Evolutionary conservation across 176 grass and related monocot species (phyloP), one percentile per base, ranked within the genome.

Genomic region (Canna indica): DNA sequence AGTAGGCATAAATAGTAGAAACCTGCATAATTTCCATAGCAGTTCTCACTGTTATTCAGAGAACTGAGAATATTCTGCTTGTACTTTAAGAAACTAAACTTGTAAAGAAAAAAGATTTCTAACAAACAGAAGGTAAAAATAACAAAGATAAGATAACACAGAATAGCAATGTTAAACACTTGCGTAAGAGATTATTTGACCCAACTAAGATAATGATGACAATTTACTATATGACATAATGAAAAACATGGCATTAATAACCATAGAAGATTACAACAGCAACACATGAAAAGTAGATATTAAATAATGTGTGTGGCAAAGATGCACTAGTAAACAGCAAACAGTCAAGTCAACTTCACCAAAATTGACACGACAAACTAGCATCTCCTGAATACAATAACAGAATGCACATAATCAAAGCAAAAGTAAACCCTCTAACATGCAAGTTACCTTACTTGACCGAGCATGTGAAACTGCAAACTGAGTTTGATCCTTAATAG

Each of bases 391-490:
- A 63, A 33, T 0, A 33, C 33, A 65, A 1, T 13, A 18, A 20
- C 28, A 50, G 17, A 31, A 48, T 52, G 28, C 44, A 46, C 11
- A 29, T 36, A 30, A 38, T 33, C 30, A 15, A 48, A 39, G 20
- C 14, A 48, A 1, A 29, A 45, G 1, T 28, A 47, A 26, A 83
- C 64, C 18, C 68, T 47, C 36, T 75, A 25, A 72, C 53, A 83
- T 52, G 24, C 29, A 11, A 70, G 71, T 75, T 99, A 99, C 94
- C 90, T 84, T 99, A 71, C 35, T 93, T 64, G 86, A 93, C 84
- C 88, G 92, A 74, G 90, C 86, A 88, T 94, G 86, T 83, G 94
- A 79, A 87, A 99, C 83, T 69, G 76, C 62, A 77, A 88, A 76
- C 62, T 90, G 86, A 73, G 61, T 84, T 79, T 78, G 84, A 85